These are phyloP conservation scores for Pythium guiyangense DNA, from an alignment of 352 stramenopile genomes.

Conservation along the genomic window DNA sequence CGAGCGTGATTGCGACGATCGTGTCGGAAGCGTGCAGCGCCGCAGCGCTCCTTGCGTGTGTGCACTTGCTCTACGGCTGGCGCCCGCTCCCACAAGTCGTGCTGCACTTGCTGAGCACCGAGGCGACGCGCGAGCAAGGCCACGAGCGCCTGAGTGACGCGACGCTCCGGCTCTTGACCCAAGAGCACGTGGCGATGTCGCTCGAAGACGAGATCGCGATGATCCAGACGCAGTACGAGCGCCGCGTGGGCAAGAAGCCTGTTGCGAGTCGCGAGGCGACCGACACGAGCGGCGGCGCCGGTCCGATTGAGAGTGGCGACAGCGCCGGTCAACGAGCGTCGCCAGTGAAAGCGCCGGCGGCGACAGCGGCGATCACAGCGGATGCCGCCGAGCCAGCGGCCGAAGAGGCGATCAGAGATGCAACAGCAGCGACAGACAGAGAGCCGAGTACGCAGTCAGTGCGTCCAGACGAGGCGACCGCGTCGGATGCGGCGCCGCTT, in stretches of 20 bases:
- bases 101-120: conserved; percentile 50
- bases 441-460: neutral
- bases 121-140: conserved; percentile 6
- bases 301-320: neutral
- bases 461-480: neutral
- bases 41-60: conserved; percentile 71
- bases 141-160: conserved; percentile 24
- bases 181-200: conserved; percentile 30
- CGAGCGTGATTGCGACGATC: conserved; percentile 64
- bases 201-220: conserved; percentile 69
- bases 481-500: neutral
- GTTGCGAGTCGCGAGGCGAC: conserved; percentile 28
- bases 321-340: neutral
- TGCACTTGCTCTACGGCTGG: conserved; percentile 77
- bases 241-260: conserved; percentile 53
- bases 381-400: neutral
- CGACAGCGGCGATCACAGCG: neutral
- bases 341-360: neutral
- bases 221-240: conserved; percentile 77
- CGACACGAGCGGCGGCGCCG: conserved; percentile 10
- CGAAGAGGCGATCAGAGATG: neutral
- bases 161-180: conserved; percentile 35
- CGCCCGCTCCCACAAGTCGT: conserved; percentile 59
- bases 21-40: conserved; percentile 75
- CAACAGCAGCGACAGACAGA: neutral